Evolutionary conservation across 1,139 yeast species (phyloP), one percentile per base, ranked within the genome.

Genomic region (Sugiyamaella neomexicana): DNA sequence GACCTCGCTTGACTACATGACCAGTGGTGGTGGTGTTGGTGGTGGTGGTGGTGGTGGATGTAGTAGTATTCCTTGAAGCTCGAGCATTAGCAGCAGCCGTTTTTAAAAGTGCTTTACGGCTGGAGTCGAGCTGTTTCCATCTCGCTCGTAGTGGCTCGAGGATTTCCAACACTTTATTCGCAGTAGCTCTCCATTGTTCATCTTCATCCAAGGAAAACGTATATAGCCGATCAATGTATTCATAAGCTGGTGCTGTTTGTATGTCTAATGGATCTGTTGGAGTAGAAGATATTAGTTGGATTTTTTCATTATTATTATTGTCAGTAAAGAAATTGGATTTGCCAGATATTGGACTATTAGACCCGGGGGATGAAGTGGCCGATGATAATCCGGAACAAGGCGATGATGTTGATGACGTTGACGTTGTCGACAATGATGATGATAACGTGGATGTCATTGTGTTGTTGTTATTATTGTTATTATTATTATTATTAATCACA

Each of bases 171-270:
- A 62, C 58, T 44, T 56, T 52, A 32, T 60, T 59, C 12, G 67
- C 67, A 5, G 61, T 60, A 15, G 51, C 50, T 13, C 55, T 49
- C 67, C 67, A 64, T 41, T 62, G 62, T 29, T 58, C 63, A 36
- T 62, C 66, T 32, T 62, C 58, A 48, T 63, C 65, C 37, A 61
- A 53, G 31, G 52, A 17, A 25, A 47, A 55, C 4, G 52, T 38
- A 46, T 56, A 52, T 16, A 61, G 57, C 49, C 54, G 41, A 34
- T 61, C 58, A 45, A 61, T 55, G 43, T 54, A 43, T 8, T 34
- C 44, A 43, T 53, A 49, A 12, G 58, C 59, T 31, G 56, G 41
- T 2, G 58, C 54, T 12, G 52, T 46, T 39, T 60, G 55, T 7
- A 46, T 38, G 27, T 53, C 56, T 52, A 46, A 50, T 25, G 45